Percentiles rank a stretch among this genome's conserved stretches.
phyloP scores from a whole-genome alignment of 352 stramenopile genomes.

The Phytophthora cajani region DNA sequence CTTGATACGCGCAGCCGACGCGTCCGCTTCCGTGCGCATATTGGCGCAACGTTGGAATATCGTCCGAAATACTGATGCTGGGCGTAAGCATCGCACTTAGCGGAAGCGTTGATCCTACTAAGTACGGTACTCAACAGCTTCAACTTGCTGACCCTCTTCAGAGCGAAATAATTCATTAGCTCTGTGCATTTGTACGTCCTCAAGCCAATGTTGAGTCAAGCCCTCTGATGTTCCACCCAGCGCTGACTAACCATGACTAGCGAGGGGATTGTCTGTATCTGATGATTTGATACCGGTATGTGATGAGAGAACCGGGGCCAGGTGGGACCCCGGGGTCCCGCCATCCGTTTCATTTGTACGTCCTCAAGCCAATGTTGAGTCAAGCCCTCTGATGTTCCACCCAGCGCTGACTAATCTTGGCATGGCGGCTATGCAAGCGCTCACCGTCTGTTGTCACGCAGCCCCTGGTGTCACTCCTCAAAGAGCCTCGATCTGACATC shows the following conservation, averaged over 20 bases:
- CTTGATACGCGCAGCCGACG: conserved; percentile 14
- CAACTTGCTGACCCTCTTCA: not conserved
- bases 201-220: conserved; percentile 5
- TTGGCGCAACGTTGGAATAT: not conserved
- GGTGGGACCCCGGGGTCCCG: too few species aligned
- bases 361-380: conserved; percentile 1
- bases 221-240: not conserved
- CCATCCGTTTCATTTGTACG: too few species aligned
- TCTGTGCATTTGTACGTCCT: too few species aligned
- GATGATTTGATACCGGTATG: too few species aligned
- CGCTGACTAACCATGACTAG: conserved; percentile 8
- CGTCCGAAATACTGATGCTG: not conserved
- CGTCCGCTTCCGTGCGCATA: conserved; percentile 9
- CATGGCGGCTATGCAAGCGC: not conserved
- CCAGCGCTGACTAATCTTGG: not conserved
- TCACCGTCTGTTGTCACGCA: not conserved
- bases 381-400: not conserved
- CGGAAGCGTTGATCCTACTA: too few species aligned
- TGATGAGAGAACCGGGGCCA: too few species aligned
- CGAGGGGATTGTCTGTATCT: too few species aligned
- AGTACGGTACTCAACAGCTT: conserved; percentile 1
- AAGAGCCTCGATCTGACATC: not conserved
- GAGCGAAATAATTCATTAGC: too few species aligned
- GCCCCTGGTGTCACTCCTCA: not conserved
- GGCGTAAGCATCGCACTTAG: conserved; percentile 8